These are phyloP conservation scores for Amauroascus verrucosus DNA, from an alignment of 2,329 filamentous ascomycete genomes.

Conservation along the genomic window DNA sequence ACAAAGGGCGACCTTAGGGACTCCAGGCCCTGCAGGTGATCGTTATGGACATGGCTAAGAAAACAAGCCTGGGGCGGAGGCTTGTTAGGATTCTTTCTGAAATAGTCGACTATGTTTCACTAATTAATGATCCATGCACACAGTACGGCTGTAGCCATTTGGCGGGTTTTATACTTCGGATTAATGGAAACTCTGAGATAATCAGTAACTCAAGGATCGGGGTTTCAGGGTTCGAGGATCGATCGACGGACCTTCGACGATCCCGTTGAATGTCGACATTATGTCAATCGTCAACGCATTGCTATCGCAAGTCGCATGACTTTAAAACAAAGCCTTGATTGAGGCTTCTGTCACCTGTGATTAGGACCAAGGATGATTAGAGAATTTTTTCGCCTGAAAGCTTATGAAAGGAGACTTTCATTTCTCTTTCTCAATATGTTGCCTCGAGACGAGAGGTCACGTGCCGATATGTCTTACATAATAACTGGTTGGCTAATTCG, in stretches of 20 bases:
- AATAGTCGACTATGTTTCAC: constrained; percentile 61
- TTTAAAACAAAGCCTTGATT: background rate
- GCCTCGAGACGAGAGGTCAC: too few species aligned
- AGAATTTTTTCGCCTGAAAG: background rate
- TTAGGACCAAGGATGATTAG: background rate
- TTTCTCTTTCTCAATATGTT: background rate
- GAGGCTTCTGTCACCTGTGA: background rate
- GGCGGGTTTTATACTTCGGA: constrained; percentile 14
- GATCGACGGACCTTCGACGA: constrained; percentile 22
- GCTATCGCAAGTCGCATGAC: background rate
- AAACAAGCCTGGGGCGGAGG: constrained; percentile 70
- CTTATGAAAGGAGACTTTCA: background rate
- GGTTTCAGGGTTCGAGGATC: background rate
- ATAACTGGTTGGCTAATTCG: too few species aligned
- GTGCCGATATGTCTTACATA: too few species aligned
- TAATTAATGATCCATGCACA: background rate
- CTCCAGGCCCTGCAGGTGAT: constrained; percentile 75
- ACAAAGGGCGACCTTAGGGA: constrained; percentile 68
- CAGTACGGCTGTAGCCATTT: background rate
- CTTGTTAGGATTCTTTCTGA: constrained; percentile 48
- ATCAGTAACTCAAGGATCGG: constrained; percentile 1
- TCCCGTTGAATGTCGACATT: constrained; percentile 29
- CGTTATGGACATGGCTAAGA: constrained; percentile 83
- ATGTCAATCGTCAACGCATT: background rate
- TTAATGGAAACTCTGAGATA: constrained; percentile 17